Conservation (phyloP, 192 early-diverging fungal genomes). For the Backusella westeae region DNA sequence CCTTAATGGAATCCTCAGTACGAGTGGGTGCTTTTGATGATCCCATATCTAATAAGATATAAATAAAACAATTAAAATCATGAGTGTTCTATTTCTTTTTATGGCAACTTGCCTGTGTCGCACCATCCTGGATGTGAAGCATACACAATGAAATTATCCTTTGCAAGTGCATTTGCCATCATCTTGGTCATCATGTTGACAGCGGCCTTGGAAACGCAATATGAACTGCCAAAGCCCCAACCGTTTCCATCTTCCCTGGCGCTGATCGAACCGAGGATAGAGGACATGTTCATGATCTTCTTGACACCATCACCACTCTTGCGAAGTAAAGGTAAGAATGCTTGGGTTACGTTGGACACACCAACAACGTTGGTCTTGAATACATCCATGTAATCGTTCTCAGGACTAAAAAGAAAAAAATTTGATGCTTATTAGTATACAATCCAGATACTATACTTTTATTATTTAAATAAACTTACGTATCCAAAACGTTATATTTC, state of each 20-base stretch:
- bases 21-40: neutral
- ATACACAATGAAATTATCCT: constrained; percentile 20
- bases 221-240: constrained; percentile 8
- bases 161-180: neutral
- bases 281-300: constrained; percentile 33
- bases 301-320: constrained; percentile 11
- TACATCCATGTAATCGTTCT: constrained; percentile 8
- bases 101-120: neutral
- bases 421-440: neutral
- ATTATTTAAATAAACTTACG: neutral
- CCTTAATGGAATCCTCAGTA: constrained; percentile 3
- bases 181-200: constrained; percentile 26
- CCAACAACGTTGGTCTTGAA: constrained; percentile 36
- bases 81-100: too few relatives aligned
- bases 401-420: neutral
- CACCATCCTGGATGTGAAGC: constrained; percentile 30
- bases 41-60: constrained; percentile 18
- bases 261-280: constrained; percentile 28
- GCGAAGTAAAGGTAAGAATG: constrained; percentile 9
- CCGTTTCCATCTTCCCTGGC: neutral
- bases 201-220: constrained; percentile 29
- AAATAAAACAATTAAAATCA: too few relatives aligned
- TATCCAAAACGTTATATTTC: neutral
- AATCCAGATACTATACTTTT: too few relatives aligned
- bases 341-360: constrained; percentile 16